Conservation (phyloP, 768 basidiomycete species). For the Tulasnella sp. region DNA sequence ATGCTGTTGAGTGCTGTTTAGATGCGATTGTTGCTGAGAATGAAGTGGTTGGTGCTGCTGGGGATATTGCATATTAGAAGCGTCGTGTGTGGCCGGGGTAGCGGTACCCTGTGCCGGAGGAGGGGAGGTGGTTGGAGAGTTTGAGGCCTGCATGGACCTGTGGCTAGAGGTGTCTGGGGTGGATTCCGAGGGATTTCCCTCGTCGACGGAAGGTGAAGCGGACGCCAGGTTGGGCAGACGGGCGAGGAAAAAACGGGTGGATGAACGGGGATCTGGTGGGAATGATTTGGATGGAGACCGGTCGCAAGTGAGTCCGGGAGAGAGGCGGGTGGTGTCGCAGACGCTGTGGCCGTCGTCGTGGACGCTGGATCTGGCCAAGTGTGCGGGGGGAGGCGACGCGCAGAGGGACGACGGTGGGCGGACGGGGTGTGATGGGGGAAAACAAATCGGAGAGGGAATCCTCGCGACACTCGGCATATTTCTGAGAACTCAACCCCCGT, state of each 20-base stretch:
- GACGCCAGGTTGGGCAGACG: not conserved
- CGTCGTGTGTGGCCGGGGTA: not conserved
- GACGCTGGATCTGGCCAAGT: not conserved
- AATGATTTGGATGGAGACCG: constrained; percentile 7
- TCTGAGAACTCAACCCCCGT: not conserved
- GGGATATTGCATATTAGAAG: not conserved
- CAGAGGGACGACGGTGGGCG: not conserved
- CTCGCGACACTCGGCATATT: not conserved
- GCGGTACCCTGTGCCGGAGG: not conserved
- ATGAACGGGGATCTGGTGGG: not conserved
- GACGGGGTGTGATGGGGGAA: constrained; percentile 10
- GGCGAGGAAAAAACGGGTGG: not conserved
- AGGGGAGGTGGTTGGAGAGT: not conserved
- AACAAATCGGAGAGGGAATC: constrained; percentile 7
- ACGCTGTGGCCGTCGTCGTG: not conserved
- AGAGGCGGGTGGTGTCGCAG: not conserved
- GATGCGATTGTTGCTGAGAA: constrained; percentile 10
- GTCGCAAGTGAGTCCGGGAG: not conserved
- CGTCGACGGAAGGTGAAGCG: constrained; percentile 5
- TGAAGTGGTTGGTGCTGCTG: constrained; percentile 7
- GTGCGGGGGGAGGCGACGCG: not conserved
- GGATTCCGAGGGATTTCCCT: constrained; percentile 9
- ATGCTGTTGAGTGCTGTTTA: not conserved
- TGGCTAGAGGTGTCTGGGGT: not conserved
- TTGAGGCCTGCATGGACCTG: not conserved